Evolutionary conservation across 805 yeast genomes (phyloP), one percentile per base, ranked within the genome.

Genomic region (Gaillardinia entomophila): DNA sequence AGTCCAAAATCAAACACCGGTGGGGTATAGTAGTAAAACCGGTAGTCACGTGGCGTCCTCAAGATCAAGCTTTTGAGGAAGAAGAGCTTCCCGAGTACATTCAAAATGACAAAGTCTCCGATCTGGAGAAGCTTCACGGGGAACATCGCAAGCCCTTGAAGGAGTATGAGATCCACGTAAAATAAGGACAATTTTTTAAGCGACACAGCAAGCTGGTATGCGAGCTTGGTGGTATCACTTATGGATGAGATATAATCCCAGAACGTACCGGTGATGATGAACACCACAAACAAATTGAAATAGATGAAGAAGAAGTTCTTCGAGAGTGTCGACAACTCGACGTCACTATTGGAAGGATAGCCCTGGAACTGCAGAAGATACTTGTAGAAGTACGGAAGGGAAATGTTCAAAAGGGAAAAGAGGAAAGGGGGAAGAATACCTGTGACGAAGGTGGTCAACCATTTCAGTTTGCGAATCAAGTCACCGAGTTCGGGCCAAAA

Each of bases 101-200:
- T 69, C 12, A 74, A 46, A 16, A 69, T 44, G 4, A 66, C 59
- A 23, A 76, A 58, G 48, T 76, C 81, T 13, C 79, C 77, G 26
- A 71, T 55, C 48, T 77, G 82, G 11, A 75, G 55, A 26, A 75
- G 56, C 33, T 73, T 66, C 27, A 75, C 71, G 3, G 81, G 81
- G 43, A 75, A 73, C 78, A 77, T 73, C 1, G 77, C 77, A 32
- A 77, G 46, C 0, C 88, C 92, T 53, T 83, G 92, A 35, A 82
- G 67, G 15, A 82, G 62, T 37, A 82, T 82, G 55, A 75, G 63
- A 47, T 75, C 77, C 32, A 70, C 75, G 41, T 75, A 75, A 43
- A 75, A 75, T 28, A 75, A 55, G 2, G 79, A 71, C 24, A 73
- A 53, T 26, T 67, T 61, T 46, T 71, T 72, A 34, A 75, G 60